Evolutionary conservation across 2,329 filamentous ascomycete species (phyloP), one percentile per base, ranked within the genome.

Genomic region (Fusarium decemcellulare): DNA sequence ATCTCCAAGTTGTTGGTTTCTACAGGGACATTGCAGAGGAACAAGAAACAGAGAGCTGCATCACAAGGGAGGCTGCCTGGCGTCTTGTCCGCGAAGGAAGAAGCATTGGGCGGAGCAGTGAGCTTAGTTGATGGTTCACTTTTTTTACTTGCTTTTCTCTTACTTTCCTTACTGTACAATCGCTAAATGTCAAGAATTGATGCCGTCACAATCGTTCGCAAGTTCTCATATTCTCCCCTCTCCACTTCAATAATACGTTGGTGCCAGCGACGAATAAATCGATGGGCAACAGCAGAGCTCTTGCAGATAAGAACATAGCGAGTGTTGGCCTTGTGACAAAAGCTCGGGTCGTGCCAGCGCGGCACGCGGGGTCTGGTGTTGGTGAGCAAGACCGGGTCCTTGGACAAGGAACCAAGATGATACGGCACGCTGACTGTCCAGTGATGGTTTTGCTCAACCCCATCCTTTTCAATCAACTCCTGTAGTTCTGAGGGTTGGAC

Each of bases 251-350:
- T 55, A 48, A 70, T 73, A 29, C 78, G 78, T 52, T 77, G 74
- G 56, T 84, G 82, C 82, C 82, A 84, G 51, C 68, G 68, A n/a
- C 81, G 77, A 46, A 82, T 78, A 60, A 84, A 83, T 14, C 81
- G 75, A 64, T 79, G 75, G 2, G 81, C 82, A 44, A 80, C 77
- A 18, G 65, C 63, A 4, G 76, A 72, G 34, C 74, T 74, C 15
- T 73, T 66, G 59, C 76, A 81, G 3, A 76, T 72, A 9, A 83
- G 48, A 30, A 81, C 65, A 59, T 81, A 82, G 6, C 78, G 76
- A 6, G 71, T 61, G 18, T 56, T 36, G 2, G 72, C 52, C 43
- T 70, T 74, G 29, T 71, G 65, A 34, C 51, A 52, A 16, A 72
- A 72, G n/a, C 72, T 61, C 2, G 54, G 57, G 12, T 72, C 66